phyloP scores from a whole-genome alignment of 2,329 filamentous ascomycete species.

The Clathrospora elynae region DNA sequence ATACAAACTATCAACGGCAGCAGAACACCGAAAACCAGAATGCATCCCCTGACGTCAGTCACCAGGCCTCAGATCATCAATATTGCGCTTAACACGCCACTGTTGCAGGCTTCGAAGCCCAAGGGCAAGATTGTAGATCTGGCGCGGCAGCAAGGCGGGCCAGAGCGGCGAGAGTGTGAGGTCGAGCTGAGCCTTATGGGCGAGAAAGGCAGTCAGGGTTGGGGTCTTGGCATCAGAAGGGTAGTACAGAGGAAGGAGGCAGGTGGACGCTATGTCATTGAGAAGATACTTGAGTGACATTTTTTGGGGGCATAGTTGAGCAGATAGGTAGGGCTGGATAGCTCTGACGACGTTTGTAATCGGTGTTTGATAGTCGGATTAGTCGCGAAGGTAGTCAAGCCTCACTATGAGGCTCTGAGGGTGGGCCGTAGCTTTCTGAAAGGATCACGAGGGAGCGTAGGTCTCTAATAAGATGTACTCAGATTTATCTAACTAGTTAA shows the following conservation, averaged over 20 bases:
- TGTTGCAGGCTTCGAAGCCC: slow-evolving; percentile 86
- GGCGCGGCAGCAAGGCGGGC: no score
- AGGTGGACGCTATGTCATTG: slow-evolving; percentile 73
- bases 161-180: slow-evolving; percentile 75
- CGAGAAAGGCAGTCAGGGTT: slow-evolving; percentile 71
- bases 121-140: slow-evolving; percentile 74
- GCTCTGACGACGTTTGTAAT: no score
- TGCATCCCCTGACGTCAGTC: slow-evolving; percentile 85
- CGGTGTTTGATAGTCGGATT: no score
- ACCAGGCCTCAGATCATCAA: slow-evolving; percentile 75
- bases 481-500: no score
- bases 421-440: background rate
- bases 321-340: background rate
- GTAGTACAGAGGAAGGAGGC: slow-evolving; percentile 77
- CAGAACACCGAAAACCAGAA: slow-evolving; percentile 67
- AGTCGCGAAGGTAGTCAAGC: no score
- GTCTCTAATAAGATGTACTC: no score
- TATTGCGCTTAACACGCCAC: slow-evolving; percentile 81
- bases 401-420: background rate
- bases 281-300: slow-evolving; percentile 52
- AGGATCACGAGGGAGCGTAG: no score
- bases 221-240: slow-evolving; percentile 84
- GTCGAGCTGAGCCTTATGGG: slow-evolving; percentile 78
- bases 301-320: background rate
- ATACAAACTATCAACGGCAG: slow-evolving; percentile 50